A percentile compares a stretch with the other conserved stretches of the same genome.
Evolutionary conservation across 2,329 filamentous ascomycete genomes (phyloP).

Genomic region (Cercospora zeina): DNA sequence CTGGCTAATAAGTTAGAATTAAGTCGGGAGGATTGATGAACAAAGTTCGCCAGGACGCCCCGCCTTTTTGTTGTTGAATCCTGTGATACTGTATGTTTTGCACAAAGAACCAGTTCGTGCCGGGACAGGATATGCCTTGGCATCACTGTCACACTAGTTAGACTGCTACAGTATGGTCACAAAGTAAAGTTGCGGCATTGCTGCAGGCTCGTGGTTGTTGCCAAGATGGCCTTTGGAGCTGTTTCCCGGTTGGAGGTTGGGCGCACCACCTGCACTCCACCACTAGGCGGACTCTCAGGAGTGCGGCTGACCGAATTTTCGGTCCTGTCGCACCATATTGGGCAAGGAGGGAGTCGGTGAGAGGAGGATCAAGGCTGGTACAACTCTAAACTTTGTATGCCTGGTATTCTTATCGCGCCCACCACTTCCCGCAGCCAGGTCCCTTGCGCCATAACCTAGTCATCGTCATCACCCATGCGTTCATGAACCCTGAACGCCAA

Average conservation of each 20-base stretch:
- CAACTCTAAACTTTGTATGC: slow-evolving; percentile 8
- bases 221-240: neutral
- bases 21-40: too few species aligned
- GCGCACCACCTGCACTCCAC: neutral
- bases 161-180: too few species aligned
- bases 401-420: neutral
- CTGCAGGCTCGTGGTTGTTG: slow-evolving; percentile 10
- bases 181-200: neutral
- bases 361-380: slow-evolving; percentile 4
- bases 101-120: neutral
- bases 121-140: neutral
- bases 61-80: neutral
- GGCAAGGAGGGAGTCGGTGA: slow-evolving; percentile 7
- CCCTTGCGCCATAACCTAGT: slow-evolving; percentile 2
- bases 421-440: neutral
- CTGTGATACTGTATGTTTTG: too few species aligned
- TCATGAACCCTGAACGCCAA: neutral
- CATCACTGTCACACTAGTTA: neutral
- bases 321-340: neutral
- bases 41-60: slow-evolving; percentile 7
- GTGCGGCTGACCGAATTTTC: neutral
- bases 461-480: slow-evolving; percentile 7
- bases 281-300: neutral
- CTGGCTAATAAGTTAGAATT: too few species aligned
- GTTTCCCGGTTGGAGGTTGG: neutral